These are phyloP conservation scores for Rhypophila decipiens DNA, from an alignment of 495 filamentous ascomycete genomes.

Conservation along the genomic window DNA sequence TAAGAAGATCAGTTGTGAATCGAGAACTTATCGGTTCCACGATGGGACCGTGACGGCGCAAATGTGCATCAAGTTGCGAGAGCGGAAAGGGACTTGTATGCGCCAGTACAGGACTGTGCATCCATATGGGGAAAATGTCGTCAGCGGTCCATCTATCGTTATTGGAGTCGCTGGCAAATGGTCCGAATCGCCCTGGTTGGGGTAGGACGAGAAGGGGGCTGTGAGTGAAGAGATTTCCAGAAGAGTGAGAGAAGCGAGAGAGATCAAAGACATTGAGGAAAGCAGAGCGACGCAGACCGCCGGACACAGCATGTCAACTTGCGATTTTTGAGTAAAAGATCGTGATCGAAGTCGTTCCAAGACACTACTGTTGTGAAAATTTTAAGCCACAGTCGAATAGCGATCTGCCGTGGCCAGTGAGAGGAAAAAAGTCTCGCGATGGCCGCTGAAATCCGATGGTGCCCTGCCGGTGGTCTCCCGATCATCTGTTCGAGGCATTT, in stretches of 20 bases:
- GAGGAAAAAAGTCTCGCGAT: background rate
- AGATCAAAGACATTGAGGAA: background rate
- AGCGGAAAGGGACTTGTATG: no score
- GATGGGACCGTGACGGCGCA: background rate
- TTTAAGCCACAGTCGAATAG: background rate
- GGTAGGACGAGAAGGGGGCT: background rate
- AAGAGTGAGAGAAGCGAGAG: background rate
- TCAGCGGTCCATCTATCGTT: background rate
- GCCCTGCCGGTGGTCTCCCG: no score
- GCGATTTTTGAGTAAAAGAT: no score
- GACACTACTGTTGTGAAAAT: no score
- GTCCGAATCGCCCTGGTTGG: background rate
- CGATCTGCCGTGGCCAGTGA: background rate
- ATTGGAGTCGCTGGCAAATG: background rate
- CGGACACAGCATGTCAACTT: background rate
- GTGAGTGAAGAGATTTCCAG: background rate
- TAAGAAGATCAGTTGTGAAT: no score
- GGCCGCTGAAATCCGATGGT: no score
- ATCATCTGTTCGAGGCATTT: no score
- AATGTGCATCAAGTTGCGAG: constrained; percentile 1
- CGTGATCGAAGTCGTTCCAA: no score
- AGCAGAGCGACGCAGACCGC: background rate
- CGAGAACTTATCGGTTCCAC: background rate
- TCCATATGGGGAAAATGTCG: background rate
- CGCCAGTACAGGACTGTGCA: background rate